These are phyloP conservation scores for Pythium phragmitis DNA, from an alignment of 352 stramenopile species.

Conservation along the genomic window DNA sequence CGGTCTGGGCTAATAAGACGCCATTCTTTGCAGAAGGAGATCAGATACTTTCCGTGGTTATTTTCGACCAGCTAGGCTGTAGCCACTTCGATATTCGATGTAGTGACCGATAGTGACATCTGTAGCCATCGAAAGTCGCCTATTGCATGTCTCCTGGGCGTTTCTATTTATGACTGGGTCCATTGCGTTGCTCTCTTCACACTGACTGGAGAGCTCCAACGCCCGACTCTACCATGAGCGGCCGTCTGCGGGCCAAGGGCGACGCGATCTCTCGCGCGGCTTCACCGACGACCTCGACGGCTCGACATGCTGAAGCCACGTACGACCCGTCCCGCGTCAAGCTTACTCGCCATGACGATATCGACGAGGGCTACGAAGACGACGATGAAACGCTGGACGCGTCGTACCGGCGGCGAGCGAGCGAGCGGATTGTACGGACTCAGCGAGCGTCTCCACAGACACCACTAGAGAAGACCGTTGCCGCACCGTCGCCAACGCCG, in stretches of 20 bases:
- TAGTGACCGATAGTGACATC: neutral
- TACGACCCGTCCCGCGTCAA: slow-evolving; percentile 11
- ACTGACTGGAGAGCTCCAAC: neutral
- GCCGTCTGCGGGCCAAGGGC: neutral
- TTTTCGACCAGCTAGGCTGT: neutral
- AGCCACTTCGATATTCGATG: slow-evolving; percentile 2
- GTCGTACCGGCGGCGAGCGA: neutral
- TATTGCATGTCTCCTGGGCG: neutral
- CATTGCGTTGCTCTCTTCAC: neutral
- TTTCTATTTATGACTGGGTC: neutral
- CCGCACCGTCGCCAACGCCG: neutral
- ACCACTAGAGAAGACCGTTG: neutral
- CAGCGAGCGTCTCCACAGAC: neutral
- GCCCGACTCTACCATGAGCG: slow-evolving; percentile 3
- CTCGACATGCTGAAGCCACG: slow-evolving; percentile 1
- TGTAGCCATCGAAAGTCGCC: neutral
- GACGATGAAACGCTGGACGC: neutral
- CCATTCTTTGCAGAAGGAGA: slow-evolving; percentile 2
- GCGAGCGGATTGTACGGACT: neutral
- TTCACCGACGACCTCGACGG: neutral
- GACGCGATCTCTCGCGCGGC: neutral
- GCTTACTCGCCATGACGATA: slow-evolving; percentile 6
- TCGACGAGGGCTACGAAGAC: slow-evolving; percentile 19
- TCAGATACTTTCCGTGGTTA: slow-evolving; percentile 6
- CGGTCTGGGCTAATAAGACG: neutral